phyloP scores from a whole-genome alignment of 768 basidiomycete genomes.

The Macrolepiota dolichaula region DNA sequence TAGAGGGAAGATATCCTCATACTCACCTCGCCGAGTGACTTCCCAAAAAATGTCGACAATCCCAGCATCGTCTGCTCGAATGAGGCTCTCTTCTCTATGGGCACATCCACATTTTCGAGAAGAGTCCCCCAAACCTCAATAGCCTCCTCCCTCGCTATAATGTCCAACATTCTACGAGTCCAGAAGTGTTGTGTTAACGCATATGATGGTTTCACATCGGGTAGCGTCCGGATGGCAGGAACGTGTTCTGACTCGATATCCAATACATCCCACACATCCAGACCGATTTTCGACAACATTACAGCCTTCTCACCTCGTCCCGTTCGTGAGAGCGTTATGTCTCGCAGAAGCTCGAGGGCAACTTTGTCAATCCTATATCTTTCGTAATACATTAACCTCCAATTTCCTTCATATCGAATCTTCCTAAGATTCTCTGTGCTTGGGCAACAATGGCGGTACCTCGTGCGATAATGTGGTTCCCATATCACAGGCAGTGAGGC shows the following conservation, averaged over 20 bases:
- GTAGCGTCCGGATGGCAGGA: background rate
- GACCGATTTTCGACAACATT: conserved; percentile 35
- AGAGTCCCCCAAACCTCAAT: conserved; percentile 8
- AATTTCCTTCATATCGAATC: conserved; percentile 31
- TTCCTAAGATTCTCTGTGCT: conserved; percentile 32
- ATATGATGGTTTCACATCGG: background rate
- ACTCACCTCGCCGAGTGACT: conserved; percentile 13
- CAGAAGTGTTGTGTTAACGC: conserved; percentile 26
- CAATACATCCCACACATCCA: conserved; percentile 57
- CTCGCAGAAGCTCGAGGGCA: conserved; percentile 38
- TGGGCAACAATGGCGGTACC: conserved; percentile 42
- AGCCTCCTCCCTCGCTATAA: conserved; percentile 11
- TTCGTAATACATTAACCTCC: conserved; percentile 42
- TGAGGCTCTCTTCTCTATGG: background rate
- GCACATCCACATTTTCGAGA: background rate
- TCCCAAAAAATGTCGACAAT: conserved; percentile 11
- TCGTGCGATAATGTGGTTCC: conserved; percentile 47
- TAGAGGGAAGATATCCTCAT: background rate
- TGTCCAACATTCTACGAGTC: conserved; percentile 2
- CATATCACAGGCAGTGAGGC: conserved; percentile 41
- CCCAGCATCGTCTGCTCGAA: conserved; percentile 11
- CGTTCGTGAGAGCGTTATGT: conserved; percentile 32
- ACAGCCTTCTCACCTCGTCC: conserved; percentile 37
- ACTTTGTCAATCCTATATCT: conserved; percentile 41
- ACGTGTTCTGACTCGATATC: conserved; percentile 19